Conservation (phyloP, 257 asterid genomes). For the Lycium ferocissimum region DNA sequence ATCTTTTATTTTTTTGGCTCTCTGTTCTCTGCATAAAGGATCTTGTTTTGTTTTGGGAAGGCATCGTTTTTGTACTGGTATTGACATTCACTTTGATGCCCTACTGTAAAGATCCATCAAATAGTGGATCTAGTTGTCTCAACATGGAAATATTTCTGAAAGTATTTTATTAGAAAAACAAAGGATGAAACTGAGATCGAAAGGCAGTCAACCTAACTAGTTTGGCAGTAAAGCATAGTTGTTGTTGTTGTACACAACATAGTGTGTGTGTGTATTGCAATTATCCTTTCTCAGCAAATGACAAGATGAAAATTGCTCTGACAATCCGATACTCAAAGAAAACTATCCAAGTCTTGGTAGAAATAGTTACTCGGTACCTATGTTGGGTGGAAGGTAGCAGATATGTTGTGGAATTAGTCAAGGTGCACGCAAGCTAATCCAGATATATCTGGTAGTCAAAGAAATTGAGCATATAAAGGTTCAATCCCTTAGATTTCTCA, state of each 20-base stretch:
- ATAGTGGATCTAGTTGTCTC: slow-evolving; percentile 24
- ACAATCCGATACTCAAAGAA: neutral
- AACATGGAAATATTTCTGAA: neutral
- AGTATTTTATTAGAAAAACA: neutral
- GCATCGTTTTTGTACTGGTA: slow-evolving; percentile 4
- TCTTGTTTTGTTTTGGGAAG: neutral
- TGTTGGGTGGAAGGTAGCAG: neutral
- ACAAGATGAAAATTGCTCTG: neutral
- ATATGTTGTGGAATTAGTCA: too few relatives aligned
- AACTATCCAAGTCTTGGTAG: neutral
- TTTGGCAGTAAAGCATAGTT: neutral
- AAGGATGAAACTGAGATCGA: neutral
- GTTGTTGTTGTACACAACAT: neutral
- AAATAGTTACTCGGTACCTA: neutral
- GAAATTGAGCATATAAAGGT: neutral
- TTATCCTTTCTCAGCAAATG: neutral
- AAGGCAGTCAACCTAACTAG: neutral
- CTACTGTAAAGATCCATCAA: slow-evolving; percentile 2
- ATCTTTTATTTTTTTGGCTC: too few relatives aligned
- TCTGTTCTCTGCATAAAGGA: neutral
- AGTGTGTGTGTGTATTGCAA: neutral
- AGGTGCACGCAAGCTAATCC: neutral
- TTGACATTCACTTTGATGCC: neutral
- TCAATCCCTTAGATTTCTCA: neutral
- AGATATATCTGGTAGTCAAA: neutral